Evolutionary conservation across 352 stramenopile species (phyloP), one percentile per base, ranked within the genome.

Genomic region (Pythium utonaiense): DNA sequence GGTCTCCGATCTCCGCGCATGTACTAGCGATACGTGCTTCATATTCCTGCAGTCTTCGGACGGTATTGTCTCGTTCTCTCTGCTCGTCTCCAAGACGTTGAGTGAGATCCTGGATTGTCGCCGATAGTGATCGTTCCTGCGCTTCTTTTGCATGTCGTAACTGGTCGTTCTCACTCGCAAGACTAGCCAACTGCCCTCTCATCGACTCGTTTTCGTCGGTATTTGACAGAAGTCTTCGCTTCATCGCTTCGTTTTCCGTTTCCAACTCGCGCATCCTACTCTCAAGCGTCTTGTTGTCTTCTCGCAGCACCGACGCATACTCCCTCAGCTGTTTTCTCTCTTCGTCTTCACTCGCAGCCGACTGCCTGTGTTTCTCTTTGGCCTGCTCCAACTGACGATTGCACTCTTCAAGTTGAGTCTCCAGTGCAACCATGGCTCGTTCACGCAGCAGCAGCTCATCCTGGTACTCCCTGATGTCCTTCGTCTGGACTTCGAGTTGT

Each of bases 11-110:
- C 6, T 79, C 85, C 19, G 73, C 60, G 14, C 82, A 90, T 22
- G 83, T 91, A 31, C 69, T 89, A 2, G 71, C 80, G 40, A 95
- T 86, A 0, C 76, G 71, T 17, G 65, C 60, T 48, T 93, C 85
- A 44, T 95, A 92, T 41, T 93, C 81, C 49, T 90, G 76, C 6
- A 92, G 64, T 2, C 77, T 74, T 30, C 71, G 79, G 0, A 82
- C 83, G 4, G 78, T 88, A 12, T 95, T 83, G 50, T 88, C 76
- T 3, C 78, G 71, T 49, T 89, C 73, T 1, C 34, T 62, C 47
- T 88, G 74, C 47, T 87, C 77, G 3, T 77, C 62, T 40, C 69
- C 51, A 5, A 89, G 69, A n/a, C 74, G 70, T 1, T 25, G 48
- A 25, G 69, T 59, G 19, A 89, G 71, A 30, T 66, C 47, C 1